Evolutionary conservation across 73 alveolate genomes (phyloP).

Genomic region (Paraurostyla sp.): DNA sequence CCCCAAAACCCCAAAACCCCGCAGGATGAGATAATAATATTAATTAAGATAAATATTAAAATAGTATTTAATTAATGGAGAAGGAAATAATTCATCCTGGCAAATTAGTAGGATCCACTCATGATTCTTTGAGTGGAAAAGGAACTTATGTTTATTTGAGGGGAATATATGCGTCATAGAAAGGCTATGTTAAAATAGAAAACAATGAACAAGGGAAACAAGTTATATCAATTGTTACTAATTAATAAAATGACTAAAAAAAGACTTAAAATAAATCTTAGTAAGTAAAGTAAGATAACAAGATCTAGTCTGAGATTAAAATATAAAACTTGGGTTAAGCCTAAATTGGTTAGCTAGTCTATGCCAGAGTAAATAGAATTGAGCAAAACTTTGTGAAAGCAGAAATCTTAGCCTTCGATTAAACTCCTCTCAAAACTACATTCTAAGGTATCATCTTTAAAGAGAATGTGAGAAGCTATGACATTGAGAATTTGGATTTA

Average conservation of each 20-base stretch:
- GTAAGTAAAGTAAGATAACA: background rate
- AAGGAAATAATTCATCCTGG: slow-evolving; percentile 43
- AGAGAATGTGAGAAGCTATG: slow-evolving; percentile 70
- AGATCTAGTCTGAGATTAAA: background rate
- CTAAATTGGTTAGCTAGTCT: slow-evolving; percentile 8
- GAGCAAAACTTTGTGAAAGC: slow-evolving; percentile 44
- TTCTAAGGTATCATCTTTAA: slow-evolving; percentile 74
- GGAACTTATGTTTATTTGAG: slow-evolving; percentile 36
- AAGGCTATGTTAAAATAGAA: background rate
- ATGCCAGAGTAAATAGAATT: slow-evolving; percentile 39
- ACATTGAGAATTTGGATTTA: slow-evolving; percentile 71
- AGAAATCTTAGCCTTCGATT: slow-evolving; percentile 10
- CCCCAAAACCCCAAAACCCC: slow-evolving; percentile 6
- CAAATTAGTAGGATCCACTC: background rate
- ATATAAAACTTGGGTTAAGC: slow-evolving; percentile 26
- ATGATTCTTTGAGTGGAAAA: slow-evolving; percentile 21
- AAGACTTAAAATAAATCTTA: background rate
- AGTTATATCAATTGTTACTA: background rate
- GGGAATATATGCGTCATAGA: slow-evolving; percentile 19
- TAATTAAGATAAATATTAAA: too few relatives aligned
- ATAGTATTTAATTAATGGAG: too few relatives aligned
- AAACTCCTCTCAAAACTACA: background rate
- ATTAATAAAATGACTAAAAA: background rate
- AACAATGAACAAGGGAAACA: background rate
- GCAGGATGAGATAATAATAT: background rate